Base-by-base conservation (phyloP, 257 asterid genomes). In the Lycium barbarum region DNA sequence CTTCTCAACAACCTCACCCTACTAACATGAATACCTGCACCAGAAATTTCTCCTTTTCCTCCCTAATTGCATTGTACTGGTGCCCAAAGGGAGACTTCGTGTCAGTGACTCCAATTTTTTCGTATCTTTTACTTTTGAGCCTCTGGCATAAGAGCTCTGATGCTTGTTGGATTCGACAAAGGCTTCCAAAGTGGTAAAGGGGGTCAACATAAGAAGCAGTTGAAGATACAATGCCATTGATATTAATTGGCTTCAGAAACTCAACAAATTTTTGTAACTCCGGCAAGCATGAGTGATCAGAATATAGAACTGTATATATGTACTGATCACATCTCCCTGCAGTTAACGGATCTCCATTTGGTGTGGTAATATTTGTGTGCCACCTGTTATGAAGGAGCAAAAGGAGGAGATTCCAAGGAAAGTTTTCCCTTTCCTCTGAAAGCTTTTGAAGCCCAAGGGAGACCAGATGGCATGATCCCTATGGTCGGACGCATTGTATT, bases 381-480 rank as follows among this genome's bases (percentile, higher is more conserved):
- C 72, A 58, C 62, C 59, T 87, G 84, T 72, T 74, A 71, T 38
- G 61, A 84, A 87, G 66, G 12, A 62, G 40, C 55, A n/a, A 88
- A 87, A 79, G 84, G 66, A 81, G 90, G 84, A 80, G 92, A 87
- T 73, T 84, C 87, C 76, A 84, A 83, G 20, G 51, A 15, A 82
- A 22, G 5, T 8, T 79, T 86, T 43, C 65, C 86, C 11, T 87
- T 85, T 71, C 81, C 84, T 73, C 84, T 85, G 53, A 45, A 49
- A 26, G 85, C 47, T 85, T 89, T 84, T 20, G 55, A 53, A 13
- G 87, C 91, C 99, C 98, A 95, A 33, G 97, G 95, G 86, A 95
- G 95, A 68, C 99, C 99, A 83, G 98, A 95, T 76, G 99, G 93
- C 97, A 93, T 90, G 80, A 95, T 89, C 57, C 99, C 99, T 79